Conservation (phyloP, 106 monocot genomes). For the Agapanthus africanus region DNA sequence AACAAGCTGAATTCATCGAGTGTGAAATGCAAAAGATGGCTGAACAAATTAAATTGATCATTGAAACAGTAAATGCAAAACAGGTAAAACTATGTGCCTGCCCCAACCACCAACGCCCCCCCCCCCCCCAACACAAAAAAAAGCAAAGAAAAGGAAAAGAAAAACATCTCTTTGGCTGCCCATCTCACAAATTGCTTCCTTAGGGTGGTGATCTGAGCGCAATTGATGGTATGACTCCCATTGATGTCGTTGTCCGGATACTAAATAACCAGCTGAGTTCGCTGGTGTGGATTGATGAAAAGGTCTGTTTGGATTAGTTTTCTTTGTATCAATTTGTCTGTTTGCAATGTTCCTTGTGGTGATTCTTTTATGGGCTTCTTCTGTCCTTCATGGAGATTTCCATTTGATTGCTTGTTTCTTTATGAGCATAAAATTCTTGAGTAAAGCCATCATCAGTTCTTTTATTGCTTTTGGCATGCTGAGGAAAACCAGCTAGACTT, state of each 20-base stretch:
- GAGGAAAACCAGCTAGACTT: too few relatives aligned
- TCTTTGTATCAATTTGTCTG: background rate
- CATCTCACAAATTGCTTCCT: background rate
- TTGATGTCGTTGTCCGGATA: slow-evolving; percentile 86
- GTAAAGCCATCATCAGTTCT: too few relatives aligned
- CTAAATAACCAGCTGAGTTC: slow-evolving; percentile 93
- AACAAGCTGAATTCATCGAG: background rate
- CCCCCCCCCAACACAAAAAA: too few relatives aligned
- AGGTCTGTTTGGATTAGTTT: slow-evolving; percentile 26
- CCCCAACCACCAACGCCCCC: too few relatives aligned
- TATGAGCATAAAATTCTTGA: too few relatives aligned
- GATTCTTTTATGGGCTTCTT: too few relatives aligned
- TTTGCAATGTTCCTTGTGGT: background rate
- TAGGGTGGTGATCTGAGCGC: slow-evolving; percentile 68
- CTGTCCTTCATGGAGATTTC: too few relatives aligned
- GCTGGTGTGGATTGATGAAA: slow-evolving; percentile 92
- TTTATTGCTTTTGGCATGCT: too few relatives aligned
- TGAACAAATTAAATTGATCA: background rate
- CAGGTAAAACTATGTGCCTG: background rate
- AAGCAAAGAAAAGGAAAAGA: too few relatives aligned
- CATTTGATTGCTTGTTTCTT: too few relatives aligned
- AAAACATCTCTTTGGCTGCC: background rate
- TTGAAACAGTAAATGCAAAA: background rate
- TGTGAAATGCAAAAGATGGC: background rate
- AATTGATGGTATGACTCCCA: slow-evolving; percentile 63